Conservation (phyloP, 805 yeast species). For the Metschnikowia proteae region DNA sequence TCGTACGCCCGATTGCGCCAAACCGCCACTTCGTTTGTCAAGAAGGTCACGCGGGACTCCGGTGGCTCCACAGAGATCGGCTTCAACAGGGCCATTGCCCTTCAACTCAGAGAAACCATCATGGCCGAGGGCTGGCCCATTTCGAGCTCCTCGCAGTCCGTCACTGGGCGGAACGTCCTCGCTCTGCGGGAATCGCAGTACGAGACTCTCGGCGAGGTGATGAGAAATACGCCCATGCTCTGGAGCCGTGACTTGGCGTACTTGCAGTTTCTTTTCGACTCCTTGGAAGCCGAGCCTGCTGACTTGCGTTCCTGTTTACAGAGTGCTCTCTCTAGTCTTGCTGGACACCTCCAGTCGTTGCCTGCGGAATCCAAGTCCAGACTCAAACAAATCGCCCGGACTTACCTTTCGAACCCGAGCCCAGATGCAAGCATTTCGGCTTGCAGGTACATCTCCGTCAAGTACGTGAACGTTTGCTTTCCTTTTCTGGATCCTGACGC, state of each 20-base stretch:
- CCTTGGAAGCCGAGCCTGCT: slow-evolving; percentile 58
- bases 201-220: slow-evolving; percentile 70
- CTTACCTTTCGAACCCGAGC: slow-evolving; percentile 24
- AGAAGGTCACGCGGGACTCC: slow-evolving; percentile 46
- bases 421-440: slow-evolving; percentile 20
- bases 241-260: slow-evolving; percentile 46
- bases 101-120: slow-evolving; percentile 50
- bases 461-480: slow-evolving; percentile 59
- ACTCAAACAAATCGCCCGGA: slow-evolving; percentile 38
- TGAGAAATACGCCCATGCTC: slow-evolving; percentile 43
- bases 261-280: slow-evolving; percentile 65
- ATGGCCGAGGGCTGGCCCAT: slow-evolving; percentile 61
- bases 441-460: slow-evolving; percentile 60
- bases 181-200: slow-evolving; percentile 62
- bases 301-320: slow-evolving; percentile 68
- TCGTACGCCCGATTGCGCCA: slow-evolving; percentile 50
- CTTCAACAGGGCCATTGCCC: slow-evolving; percentile 44
- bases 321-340: slow-evolving; percentile 60
- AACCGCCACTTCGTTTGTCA: slow-evolving; percentile 58
- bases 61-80: neutral
- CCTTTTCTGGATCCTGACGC: slow-evolving; percentile 67
- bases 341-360: slow-evolving; percentile 44
- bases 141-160: slow-evolving; percentile 31
- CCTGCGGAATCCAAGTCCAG: slow-evolving; percentile 34
- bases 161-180: slow-evolving; percentile 31